Base-by-base conservation (phyloP, 805 yeast species). In the Tetrapisispora pingtungensis region DNA sequence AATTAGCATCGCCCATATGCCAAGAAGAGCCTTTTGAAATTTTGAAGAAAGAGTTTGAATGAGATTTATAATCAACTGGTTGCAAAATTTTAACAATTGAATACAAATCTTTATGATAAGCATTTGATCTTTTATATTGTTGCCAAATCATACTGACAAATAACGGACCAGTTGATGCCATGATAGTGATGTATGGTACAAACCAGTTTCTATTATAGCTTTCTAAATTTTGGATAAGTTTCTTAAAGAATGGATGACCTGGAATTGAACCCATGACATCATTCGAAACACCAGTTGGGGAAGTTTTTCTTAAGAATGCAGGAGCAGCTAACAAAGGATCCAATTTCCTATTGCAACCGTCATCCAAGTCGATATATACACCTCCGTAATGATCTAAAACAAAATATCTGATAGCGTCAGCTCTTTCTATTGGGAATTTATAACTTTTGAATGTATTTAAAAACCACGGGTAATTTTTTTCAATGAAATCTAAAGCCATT, bases 221-320 rank as follows among this genome's bases (percentile, higher is more conserved):
- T 48, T 77, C 62, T 48, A 88, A 70, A 42, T 73, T 74, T 48
- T 81, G 81, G 45, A 85, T 72, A 14, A 73, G 84, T 57, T 80
- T 80, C 36, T 71, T 59, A 68, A 86, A 85, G 64, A 88, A 84
- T 1, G 95, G 95, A 62, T 88, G 97, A 40, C 72, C 69, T 34
- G 94, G 95, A 13, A 83, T 79, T 2, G 89, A 69, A 14, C 95
- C 95, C 95, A 88, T 84, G 14, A 87, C 88, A 59, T 88, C 95
- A 61, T 88, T 88, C 8, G 95, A 84, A 35, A 88, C 78, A 38
- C 96, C 97, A 1, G 94, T 81, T 28, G 97, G 97, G 5, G 74
- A 66, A 1, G 97, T 87, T 56, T 84, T 84, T 50, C 96, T 71
- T 19, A 84, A 83, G 68, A 85, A 84, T 3, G 94, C 93, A 0